Percentiles rank a stretch among this genome's conserved stretches.
These are phyloP conservation scores for Castanospermum australe DNA, from an alignment of 306 rosid species.

Conservation along the genomic window DNA sequence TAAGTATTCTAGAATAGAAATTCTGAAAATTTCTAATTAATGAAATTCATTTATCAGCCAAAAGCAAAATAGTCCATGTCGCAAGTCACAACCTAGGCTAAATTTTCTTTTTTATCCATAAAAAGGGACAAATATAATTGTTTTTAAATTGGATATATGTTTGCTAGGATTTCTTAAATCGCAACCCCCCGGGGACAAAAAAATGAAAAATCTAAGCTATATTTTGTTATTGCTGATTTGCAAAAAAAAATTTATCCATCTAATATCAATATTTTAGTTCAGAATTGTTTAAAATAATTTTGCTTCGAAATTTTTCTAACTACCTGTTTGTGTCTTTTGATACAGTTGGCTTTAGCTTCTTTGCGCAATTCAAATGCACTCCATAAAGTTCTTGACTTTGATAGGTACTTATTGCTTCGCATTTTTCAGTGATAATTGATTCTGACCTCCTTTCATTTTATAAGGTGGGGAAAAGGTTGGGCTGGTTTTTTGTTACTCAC, in stretches of 20 bases:
- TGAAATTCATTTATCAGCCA: neutral
- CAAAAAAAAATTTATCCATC: neutral
- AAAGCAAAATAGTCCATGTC: conserved; percentile 1
- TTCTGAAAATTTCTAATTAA: neutral
- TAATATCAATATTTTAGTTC: neutral
- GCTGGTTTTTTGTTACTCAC: neutral
- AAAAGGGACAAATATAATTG: neutral
- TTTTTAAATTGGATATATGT: neutral
- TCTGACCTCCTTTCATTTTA: neutral
- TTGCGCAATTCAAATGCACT: conserved; percentile 66
- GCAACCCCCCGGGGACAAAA: too few species aligned
- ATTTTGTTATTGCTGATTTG: neutral
- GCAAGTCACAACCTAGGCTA: neutral
- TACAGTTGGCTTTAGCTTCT: conserved; percentile 86
- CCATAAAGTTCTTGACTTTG: conserved; percentile 64
- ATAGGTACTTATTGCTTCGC: conserved; percentile 47
- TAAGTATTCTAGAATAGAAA: neutral
- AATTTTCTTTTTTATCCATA: neutral
- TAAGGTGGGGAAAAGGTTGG: neutral
- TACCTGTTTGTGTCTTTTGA: conserved; percentile 22
- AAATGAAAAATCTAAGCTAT: neutral
- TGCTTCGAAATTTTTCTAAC: neutral
- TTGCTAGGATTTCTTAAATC: neutral
- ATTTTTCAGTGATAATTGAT: neutral
- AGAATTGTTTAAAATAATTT: neutral